phyloP scores from a whole-genome alignment of 2,329 filamentous ascomycete species.

The Aspergillus ibericus region DNA sequence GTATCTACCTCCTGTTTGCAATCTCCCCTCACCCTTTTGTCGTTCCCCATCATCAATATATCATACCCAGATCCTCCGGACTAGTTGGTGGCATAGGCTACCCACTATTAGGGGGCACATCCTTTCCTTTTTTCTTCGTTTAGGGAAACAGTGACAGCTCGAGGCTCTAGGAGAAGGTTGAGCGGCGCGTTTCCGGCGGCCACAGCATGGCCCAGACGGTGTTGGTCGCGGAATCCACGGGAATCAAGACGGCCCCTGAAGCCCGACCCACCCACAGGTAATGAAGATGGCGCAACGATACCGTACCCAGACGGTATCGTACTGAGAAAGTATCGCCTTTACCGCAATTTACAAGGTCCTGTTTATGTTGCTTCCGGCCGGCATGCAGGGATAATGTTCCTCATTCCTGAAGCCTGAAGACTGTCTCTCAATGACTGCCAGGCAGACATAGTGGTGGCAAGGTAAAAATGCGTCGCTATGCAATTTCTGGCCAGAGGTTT shows the following conservation, averaged over 20 bases:
- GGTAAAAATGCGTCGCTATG: constrained; percentile 7
- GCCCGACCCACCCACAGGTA: constrained; percentile 1
- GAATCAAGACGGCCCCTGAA: constrained; percentile 8
- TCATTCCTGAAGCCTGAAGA: constrained; percentile 4
- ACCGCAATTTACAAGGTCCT: neutral
- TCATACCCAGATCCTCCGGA: neutral
- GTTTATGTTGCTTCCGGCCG: neutral
- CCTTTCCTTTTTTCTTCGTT: neutral
- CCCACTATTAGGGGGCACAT: neutral
- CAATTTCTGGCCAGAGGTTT: neutral
- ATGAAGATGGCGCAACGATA: neutral
- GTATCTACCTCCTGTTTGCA: neutral
- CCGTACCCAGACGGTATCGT: neutral
- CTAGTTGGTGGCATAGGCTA: neutral
- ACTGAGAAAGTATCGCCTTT: neutral
- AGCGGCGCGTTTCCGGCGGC: neutral
- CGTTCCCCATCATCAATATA: neutral
- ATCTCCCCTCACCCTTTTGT: neutral
- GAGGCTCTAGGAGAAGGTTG: constrained; percentile 1
- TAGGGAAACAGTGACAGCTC: neutral
- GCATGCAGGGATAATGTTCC: constrained; percentile 5
- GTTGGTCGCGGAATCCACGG: constrained; percentile 4
- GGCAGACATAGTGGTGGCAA: neutral
- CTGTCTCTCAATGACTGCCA: constrained; percentile 1
- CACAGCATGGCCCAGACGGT: neutral